Base-by-base conservation (phyloP, 768 basidiomycete genomes). In the Phylloporus rhodoxanthus region DNA sequence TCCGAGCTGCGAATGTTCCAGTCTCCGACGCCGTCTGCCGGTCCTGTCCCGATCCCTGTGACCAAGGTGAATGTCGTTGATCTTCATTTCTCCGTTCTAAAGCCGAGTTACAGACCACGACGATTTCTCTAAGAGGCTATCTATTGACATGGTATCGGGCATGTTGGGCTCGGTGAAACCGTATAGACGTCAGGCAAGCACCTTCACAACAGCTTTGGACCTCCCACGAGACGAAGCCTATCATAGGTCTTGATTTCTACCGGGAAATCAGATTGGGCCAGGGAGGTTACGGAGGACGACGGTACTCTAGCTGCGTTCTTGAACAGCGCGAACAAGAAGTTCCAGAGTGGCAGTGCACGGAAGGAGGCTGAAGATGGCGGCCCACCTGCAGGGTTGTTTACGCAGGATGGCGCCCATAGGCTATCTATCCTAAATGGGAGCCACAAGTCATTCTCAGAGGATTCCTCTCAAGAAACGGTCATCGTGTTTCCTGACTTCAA, bases 401-500 rank as follows among this genome's bases (percentile, higher is more conserved):
- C 72, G 26, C 73, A 81, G 26, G 63, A 78, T 15, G 76, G 82
- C 51, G 72, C 79, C 19, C 73, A 67, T 11, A 74, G 74, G 36
- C 72, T 89, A 38, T 80, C 87, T 2, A 79, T 95, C 30, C 73
- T 92, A 39, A 95, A 95, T 59, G 91, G 89, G 21, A 92, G 86
- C 60, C 86, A 91, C 59, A 74, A 73, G 49, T 81, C 87, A 7
- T 68, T 91, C 43, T 62, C 65, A 5, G 82, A 79, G n/a, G 77
- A 82, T 45, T 64, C 76, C 30, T 73, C 79, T 43, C 71, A 74
- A 45, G 85, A 94, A 56, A 87, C 87, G 0, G 87, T 94, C 15
- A 75, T 99, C 37, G 79, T 97, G 2, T 81, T 99, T 58, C 95
- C 95, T 6, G 95, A 99, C 68, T 98, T 84, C 73, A 91, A 83